Evolutionary conservation across 1,284 basidiomycete genomes (phyloP).

Genomic region (Sparassis latifolia): DNA sequence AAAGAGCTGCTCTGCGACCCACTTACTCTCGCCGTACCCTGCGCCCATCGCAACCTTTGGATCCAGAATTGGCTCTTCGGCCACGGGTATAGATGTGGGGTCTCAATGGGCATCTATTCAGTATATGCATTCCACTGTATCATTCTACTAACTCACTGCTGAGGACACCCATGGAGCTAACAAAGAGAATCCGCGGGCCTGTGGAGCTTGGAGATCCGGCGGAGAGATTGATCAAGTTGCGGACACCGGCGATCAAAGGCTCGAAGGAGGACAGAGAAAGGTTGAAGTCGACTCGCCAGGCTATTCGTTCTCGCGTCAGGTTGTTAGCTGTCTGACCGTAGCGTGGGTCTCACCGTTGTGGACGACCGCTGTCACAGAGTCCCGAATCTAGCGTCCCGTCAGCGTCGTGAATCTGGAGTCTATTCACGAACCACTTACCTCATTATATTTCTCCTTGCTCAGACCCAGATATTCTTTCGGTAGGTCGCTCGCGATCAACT

Average conservation of each 20-base stretch:
- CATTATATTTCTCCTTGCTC: slow-evolving; percentile 17
- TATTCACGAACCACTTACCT: slow-evolving; percentile 14
- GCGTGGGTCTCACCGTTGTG: slow-evolving; percentile 17
- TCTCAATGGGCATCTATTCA: too few species aligned
- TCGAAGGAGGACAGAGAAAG: slow-evolving; percentile 25
- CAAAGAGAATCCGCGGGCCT: neutral
- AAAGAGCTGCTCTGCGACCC: slow-evolving; percentile 29
- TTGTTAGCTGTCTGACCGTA: too few species aligned
- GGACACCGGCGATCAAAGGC: slow-evolving; percentile 27
- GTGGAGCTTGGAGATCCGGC: slow-evolving; percentile 15
- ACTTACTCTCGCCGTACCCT: slow-evolving; percentile 36
- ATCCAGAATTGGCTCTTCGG: slow-evolving; percentile 10
- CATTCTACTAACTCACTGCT: slow-evolving; percentile 16
- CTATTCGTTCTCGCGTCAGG: slow-evolving; percentile 8
- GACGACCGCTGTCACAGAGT: slow-evolving; percentile 23
- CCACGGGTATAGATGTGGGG: too few species aligned
- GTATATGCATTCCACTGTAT: too few species aligned
- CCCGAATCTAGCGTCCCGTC: slow-evolving; percentile 10
- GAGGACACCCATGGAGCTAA: slow-evolving; percentile 24
- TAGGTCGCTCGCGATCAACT: slow-evolving; percentile 29
- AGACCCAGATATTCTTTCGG: slow-evolving; percentile 24
- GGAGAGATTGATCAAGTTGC: slow-evolving; percentile 33
- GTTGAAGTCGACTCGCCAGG: slow-evolving; percentile 37
- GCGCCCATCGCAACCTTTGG: slow-evolving; percentile 23
- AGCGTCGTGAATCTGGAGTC: neutral